Evolutionary conservation across 352 stramenopile genomes (phyloP).

Genomic region (Stephanocyclus meneghinianus): DNA sequence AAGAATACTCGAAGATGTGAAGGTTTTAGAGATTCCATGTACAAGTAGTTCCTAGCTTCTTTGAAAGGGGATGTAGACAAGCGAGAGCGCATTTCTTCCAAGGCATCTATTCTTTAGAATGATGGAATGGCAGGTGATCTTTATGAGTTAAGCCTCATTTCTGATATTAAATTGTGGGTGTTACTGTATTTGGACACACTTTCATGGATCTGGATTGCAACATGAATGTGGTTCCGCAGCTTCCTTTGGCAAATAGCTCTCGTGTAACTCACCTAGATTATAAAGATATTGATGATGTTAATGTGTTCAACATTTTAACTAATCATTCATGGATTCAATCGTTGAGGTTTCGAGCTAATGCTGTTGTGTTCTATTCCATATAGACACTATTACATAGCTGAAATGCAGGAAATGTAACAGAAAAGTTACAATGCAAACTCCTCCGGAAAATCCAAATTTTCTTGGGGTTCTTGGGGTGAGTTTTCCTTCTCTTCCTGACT

Average conservation of each 20-base stretch:
- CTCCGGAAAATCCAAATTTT: background rate
- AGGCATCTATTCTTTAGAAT: constrained; percentile 39
- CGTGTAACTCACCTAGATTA: too few relatives aligned
- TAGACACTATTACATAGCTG: background rate
- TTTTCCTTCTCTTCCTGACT: constrained; percentile 7
- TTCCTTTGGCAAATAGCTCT: constrained; percentile 1
- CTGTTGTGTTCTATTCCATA: background rate
- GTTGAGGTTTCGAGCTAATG: background rate
- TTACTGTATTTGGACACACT: background rate
- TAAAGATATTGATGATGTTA: background rate
- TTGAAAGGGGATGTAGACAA: background rate
- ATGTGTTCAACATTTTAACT: background rate
- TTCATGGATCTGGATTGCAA: background rate
- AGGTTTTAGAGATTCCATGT: constrained; percentile 68
- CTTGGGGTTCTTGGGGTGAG: background rate
- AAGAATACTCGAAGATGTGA: constrained; percentile 62
- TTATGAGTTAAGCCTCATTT: constrained; percentile 20
- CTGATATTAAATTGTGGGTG: constrained; percentile 42
- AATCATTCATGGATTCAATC: background rate
- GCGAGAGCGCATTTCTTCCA: background rate
- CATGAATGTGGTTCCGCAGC: background rate
- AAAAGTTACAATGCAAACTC: background rate
- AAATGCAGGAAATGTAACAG: background rate
- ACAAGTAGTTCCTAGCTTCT: constrained; percentile 1
- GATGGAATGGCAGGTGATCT: constrained; percentile 28